Base-by-base conservation (phyloP, 352 stramenopile species). In the Phytopythium mirpurense region DNA sequence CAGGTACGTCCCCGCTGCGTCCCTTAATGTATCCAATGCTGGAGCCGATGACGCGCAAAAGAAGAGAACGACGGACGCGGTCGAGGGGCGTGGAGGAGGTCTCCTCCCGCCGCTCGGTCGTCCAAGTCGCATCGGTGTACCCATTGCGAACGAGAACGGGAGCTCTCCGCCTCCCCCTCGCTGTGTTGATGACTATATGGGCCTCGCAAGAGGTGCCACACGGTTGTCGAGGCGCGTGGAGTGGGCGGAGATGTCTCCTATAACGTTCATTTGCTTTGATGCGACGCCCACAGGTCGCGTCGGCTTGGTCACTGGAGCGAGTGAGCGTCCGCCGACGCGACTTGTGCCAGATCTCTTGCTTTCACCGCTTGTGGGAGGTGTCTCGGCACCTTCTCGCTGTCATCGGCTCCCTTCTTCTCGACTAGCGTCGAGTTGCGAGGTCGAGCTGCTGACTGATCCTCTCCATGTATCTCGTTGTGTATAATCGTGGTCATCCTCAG, bases 1-100 rank as follows among this genome's bases (percentile, higher is more conserved):
- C 82, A 93, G 84, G 84, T 94, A 90, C 62, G 81, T 40, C 24
- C 51, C 62, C 34, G 55, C 57, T 54, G 35, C 41, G 53, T 60
- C 40, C 18, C 14, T 62, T 24, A 26, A 43, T 53, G 14, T 51
- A 49, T 54, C 58, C 76, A 91, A 91, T 91, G 81, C 81, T 74
- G 81, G 81, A 91, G 78, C 81, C 76, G 78, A 88, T 80, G 71
- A 80, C 60, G 67, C 59, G 52, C 41, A 23, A 57, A 53, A 34
- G 26, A 62, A 47, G 48, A 63, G 26, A 41, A 31, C 44, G 16
- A 18, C 47, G 24, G 26, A 16, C 26, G 29, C 23, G 24, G 36
- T 12, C 18, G 18, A 18, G 45, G 16, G 41, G 41, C 26, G 16
- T n/a, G 35, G 36, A 26, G 24, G 24, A 11, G 7, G 11, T 47